Percentiles rank a stretch among this genome's conserved stretches.
These are phyloP conservation scores for Piper longum DNA, from an alignment of 164 flowering plant genomes.

Conservation along the genomic window DNA sequence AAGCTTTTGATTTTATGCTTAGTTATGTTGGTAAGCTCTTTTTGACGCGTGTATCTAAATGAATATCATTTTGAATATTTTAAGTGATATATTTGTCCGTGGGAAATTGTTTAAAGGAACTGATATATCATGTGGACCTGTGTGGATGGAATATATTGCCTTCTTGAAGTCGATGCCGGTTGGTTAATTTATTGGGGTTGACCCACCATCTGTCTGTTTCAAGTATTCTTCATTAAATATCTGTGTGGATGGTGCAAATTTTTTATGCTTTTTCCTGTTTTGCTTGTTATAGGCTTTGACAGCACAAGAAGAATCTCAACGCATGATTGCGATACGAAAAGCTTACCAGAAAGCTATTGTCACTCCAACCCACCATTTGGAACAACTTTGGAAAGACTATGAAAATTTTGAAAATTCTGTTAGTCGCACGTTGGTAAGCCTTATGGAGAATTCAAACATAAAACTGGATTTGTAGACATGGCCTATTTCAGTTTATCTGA, in stretches of 20 bases:
- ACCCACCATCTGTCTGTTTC: not conserved
- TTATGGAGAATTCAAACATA: not conserved
- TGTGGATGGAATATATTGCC: conserved; percentile 92
- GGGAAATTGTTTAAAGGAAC: conserved; percentile 37
- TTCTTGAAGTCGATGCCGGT: conserved; percentile 81
- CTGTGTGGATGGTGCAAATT: not conserved
- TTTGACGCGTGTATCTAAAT: conserved; percentile 1
- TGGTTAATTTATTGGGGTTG: conserved; percentile 8
- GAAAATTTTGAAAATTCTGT: conserved; percentile 96
- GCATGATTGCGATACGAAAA: conserved; percentile 80
- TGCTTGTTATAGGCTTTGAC: conserved; percentile 40
- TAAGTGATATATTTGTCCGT: not conserved
- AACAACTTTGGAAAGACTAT: conserved; percentile 94
- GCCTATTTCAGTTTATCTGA: too few relatives aligned
- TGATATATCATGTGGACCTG: conserved; percentile 88
- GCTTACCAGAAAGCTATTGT: conserved; percentile 83
- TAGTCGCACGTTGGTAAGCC: conserved; percentile 76
- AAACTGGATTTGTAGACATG: too few relatives aligned
- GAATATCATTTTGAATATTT: not conserved
- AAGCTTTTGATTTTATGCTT: conserved; percentile 94
- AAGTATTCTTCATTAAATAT: not conserved
- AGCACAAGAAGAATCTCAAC: conserved; percentile 70
- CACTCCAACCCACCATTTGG: conserved; percentile 87
- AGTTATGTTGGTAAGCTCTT: conserved; percentile 57
- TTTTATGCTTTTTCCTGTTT: not conserved